Base-by-base conservation (phyloP, 768 basidiomycete species). In the Termitomyces titanicus region DNA sequence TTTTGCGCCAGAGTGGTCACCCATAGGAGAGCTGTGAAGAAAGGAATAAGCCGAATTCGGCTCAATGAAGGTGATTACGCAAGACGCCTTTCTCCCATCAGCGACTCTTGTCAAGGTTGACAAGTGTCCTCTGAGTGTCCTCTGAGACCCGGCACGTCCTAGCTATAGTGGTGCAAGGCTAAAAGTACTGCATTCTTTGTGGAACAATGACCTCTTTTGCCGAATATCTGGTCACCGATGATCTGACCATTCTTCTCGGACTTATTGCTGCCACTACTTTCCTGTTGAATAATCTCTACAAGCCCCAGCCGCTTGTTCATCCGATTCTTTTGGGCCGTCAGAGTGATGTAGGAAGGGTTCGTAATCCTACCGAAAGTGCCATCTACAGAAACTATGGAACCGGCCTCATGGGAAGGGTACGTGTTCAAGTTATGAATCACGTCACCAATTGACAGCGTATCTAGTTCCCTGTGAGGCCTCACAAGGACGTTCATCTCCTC, bases 291-390 rank as follows among this genome's bases (percentile, higher is more conserved):
- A 91, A 84, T 66, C 73, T 90, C 57, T 89, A 91, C 72, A 89
- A 81, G 61, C 89, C 88, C 3, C 88, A 89, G 61, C 86, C 88
- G 2, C 81, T 95, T 40, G 93, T 95, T 0, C 94, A 97, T 64
- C 94, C 94, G n/a, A 89, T 98, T 61, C 79, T 96, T 9, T 80
- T 98, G 1, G 94, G 94, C 7, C 77, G 93, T 47, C 94, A 98
- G 77, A 92, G 92, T 62, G 95, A 97, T 68, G 88, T 88, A 25
- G 86, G 85, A 12, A 79, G 86, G 47, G 91, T 94, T 3, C 77
- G 94, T 51, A 86, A 91, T 64, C 79, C 88, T 12, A 78, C 81
- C 8, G 89, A 95, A 72, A 94, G 91, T 63, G 91, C 92, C 0
- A 76, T 94, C 15, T 96, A 95, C 69, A 82, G 95, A 64, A 93